phyloP scores from a whole-genome alignment of 192 early-diverging fungal genomes.

The Dissophora ornata region DNA sequence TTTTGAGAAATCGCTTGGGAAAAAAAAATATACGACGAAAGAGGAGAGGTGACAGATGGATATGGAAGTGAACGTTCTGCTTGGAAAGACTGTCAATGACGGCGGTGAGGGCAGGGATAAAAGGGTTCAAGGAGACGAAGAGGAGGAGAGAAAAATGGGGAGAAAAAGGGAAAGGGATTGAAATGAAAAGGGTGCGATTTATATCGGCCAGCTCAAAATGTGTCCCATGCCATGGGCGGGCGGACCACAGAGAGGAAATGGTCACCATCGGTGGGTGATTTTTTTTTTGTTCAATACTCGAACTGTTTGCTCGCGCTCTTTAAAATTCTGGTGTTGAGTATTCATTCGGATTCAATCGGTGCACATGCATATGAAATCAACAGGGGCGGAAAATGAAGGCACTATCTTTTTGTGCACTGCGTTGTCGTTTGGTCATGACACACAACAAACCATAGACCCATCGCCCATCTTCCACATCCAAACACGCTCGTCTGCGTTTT shows the following conservation, averaged over 20 bases:
- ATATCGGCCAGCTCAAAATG: neutral
- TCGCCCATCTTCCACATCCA: neutral
- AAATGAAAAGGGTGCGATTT: slow-evolving; percentile 10
- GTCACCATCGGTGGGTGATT: no score
- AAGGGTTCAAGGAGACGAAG: slow-evolving; percentile 4
- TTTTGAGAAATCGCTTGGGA: neutral
- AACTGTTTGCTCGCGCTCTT: no score
- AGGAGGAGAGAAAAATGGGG: neutral
- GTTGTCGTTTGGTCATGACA: neutral
- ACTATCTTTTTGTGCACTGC: neutral
- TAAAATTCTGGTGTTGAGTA: slow-evolving; percentile 17
- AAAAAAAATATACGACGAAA: no score
- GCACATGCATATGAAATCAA: neutral
- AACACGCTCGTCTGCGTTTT: no score
- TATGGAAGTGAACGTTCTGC: no score
- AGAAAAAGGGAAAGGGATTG: slow-evolving; percentile 3
- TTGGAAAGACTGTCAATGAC: no score
- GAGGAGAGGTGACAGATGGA: no score
- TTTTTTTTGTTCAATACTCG: no score
- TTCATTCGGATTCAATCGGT: slow-evolving; percentile 22
- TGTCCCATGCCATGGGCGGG: slow-evolving; percentile 3
- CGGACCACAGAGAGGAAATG: neutral
- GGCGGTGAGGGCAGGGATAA: no score
- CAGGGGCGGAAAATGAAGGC: neutral
- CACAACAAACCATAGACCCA: no score